Percentiles rank a stretch among this genome's conserved stretches.
Conservation (phyloP, 2,329 filamentous ascomycete species). For the Beauveria brongniartii region DNA sequence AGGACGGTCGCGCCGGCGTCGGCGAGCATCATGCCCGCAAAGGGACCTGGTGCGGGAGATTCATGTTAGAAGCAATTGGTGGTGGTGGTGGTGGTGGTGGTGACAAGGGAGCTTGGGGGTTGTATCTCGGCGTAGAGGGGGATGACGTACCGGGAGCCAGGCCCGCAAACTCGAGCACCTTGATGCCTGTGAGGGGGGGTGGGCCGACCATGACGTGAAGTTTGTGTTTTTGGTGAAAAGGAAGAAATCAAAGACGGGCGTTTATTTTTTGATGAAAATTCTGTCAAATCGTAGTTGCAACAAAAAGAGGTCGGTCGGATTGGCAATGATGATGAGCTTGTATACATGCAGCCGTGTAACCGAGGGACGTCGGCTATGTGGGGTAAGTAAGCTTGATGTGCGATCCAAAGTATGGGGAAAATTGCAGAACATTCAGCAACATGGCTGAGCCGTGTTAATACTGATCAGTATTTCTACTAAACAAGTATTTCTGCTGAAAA, state of each 20-base stretch:
- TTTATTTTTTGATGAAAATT: neutral
- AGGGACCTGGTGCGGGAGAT: constrained; percentile 53
- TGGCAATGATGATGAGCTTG: neutral
- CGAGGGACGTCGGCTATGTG: constrained; percentile 9
- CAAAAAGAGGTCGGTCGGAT: neutral
- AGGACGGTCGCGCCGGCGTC: constrained; percentile 85
- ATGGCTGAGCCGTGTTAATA: too few species aligned
- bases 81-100: too few species aligned
- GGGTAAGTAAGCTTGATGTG: neutral
- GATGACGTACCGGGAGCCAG: constrained; percentile 48
- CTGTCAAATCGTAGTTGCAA: neutral
- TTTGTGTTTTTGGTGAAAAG: neutral
- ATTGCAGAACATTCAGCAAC: too few species aligned
- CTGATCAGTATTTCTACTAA: too few species aligned
- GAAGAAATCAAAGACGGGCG: neutral
- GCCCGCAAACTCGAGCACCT: constrained; percentile 52
- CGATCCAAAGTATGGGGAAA: too few species aligned
- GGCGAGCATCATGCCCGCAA: constrained; percentile 78
- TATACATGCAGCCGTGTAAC: constrained; percentile 1
- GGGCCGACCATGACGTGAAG: constrained; percentile 19
- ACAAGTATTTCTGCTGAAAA: too few species aligned
- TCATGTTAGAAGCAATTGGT: neutral
- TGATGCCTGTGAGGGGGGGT: constrained; percentile 40
- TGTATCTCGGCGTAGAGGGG: too few species aligned
- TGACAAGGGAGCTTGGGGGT: neutral